Base-by-base conservation (phyloP, 2,329 filamentous ascomycete genomes). In the Fusarium brevicatenulatum region DNA sequence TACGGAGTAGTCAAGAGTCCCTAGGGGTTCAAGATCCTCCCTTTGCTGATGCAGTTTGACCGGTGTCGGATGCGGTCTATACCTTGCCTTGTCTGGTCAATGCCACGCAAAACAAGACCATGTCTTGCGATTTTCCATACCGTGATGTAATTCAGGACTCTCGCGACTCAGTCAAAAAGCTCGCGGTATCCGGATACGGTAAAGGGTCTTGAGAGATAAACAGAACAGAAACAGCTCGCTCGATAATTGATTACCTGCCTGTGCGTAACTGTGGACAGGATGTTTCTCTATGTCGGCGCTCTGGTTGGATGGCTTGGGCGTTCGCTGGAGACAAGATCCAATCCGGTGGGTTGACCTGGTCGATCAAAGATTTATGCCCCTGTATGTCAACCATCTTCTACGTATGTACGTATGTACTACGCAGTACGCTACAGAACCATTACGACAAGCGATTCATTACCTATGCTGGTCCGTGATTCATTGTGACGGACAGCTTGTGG, bases 161-260 rank as follows among this genome's bases (percentile, higher is more conserved):
- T 54, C 53, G n/a, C 50, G 59, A 70, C 56, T 56, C 54, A 72
- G 60, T 72, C 50, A 54, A 64, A 53, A 53, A 25, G 34, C 25
- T 57, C 25, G 19, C 46, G 36, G 55, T 39, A 66, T 63, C 70
- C 66, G 60, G 60, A 72, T 70, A 53, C 32, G 43, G 70, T 55
- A 66, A 70, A 61, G 54, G 65, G 70, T 72, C 70, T 73, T 43
- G 70, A 72, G 70, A 72, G 66, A 72, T 73, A 72, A 73, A 66
- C 25, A 28, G 44, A 28, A 47, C 59, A 30, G 43, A 70, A 72
- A 72, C 42, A 37, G 65, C 59, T 70, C 36, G 50, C 54, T 72
- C 42, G 54, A 70, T 57, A 39, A 37, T 36, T 36, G 34, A 36
- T 39, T 39, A 58, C 44, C 56, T 63, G 43, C 32, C 56, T 63